Percentiles rank a stretch among this genome's conserved stretches.
Evolutionary conservation across 2,329 filamentous ascomycete genomes (phyloP).

Genomic region (Graphiopsis chlorocephala): DNA sequence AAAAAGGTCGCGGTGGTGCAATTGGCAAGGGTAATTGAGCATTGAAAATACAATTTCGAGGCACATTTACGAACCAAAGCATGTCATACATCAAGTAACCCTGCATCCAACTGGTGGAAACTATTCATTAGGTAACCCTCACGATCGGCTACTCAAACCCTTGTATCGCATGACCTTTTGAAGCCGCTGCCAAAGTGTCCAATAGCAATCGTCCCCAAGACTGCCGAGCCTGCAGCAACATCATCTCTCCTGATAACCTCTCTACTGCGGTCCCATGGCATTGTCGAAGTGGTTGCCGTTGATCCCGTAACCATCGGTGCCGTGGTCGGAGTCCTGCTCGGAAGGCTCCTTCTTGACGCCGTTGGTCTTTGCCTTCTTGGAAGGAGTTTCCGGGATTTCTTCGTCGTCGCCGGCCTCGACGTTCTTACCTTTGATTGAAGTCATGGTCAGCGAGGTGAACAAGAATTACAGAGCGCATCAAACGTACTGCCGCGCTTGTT

Average conservation of each 20-base stretch:
- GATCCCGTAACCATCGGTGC: background rate
- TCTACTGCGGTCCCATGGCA: background rate
- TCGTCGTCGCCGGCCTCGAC: constrained; percentile 18
- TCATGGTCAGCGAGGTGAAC: background rate
- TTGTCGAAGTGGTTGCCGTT: constrained; percentile 1
- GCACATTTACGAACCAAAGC: background rate
- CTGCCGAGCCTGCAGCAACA: background rate
- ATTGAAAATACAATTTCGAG: background rate
- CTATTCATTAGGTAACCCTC: background rate
- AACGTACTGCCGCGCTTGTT: constrained; percentile 19
- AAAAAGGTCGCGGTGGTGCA: background rate
- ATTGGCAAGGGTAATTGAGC: background rate
- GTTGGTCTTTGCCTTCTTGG: constrained; percentile 20
- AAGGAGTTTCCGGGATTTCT: constrained; percentile 17
- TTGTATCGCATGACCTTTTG: background rate
- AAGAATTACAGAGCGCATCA: background rate
- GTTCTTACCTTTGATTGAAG: background rate
- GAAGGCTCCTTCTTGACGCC: background rate
- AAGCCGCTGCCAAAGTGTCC: background rate
- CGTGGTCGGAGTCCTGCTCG: background rate
- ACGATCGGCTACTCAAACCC: background rate
- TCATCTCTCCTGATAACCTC: background rate
- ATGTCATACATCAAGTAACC: background rate
- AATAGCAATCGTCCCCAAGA: background rate
- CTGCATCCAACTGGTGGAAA: background rate